Conservation (phyloP, 1,139 yeast species). For the Taphrina flavorubra region DNA sequence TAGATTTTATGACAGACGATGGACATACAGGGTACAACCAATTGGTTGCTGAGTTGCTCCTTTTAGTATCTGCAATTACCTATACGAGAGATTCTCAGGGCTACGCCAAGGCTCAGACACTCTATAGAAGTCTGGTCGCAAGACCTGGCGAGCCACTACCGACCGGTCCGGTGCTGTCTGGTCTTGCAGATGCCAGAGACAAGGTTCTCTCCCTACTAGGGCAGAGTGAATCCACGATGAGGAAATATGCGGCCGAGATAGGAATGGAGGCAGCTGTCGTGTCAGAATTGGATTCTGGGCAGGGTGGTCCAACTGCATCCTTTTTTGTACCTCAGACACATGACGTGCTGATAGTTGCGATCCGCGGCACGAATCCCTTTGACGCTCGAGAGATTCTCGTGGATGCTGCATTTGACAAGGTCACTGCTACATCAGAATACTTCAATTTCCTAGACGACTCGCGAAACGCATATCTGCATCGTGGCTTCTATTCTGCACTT, state of each 20-base stretch:
- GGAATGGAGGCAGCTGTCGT: conserved; percentile 13
- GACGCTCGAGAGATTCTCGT: conserved; percentile 27
- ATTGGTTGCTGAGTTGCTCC: conserved; percentile 21
- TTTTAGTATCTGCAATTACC: conserved; percentile 21
- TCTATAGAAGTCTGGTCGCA: conserved; percentile 8
- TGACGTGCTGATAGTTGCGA: conserved; percentile 23
- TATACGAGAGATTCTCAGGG: conserved; percentile 14
- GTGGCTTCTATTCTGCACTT: conserved; percentile 32
- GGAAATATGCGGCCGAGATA: not conserved
- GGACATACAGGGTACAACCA: not conserved
- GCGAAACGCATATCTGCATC: conserved; percentile 10
- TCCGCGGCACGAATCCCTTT: conserved; percentile 35
- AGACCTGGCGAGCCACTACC: conserved; percentile 1
- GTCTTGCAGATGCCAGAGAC: not conserved
- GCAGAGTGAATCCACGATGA: conserved; percentile 5
- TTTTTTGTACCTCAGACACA: conserved; percentile 6
- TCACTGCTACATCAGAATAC: not conserved
- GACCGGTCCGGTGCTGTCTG: not conserved
- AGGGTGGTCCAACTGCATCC: conserved; percentile 35
- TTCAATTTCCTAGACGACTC: not conserved
- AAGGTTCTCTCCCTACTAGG: not conserved
- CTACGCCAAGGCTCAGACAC: conserved; percentile 11
- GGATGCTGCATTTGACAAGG: conserved; percentile 31
- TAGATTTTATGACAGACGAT: not conserved
- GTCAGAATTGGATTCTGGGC: conserved; percentile 33